A percentile compares a stretch with the other conserved stretches of the same genome.
Evolutionary conservation across 805 yeast genomes (phyloP).

Genomic region (Scheffersomyces lignosus): DNA sequence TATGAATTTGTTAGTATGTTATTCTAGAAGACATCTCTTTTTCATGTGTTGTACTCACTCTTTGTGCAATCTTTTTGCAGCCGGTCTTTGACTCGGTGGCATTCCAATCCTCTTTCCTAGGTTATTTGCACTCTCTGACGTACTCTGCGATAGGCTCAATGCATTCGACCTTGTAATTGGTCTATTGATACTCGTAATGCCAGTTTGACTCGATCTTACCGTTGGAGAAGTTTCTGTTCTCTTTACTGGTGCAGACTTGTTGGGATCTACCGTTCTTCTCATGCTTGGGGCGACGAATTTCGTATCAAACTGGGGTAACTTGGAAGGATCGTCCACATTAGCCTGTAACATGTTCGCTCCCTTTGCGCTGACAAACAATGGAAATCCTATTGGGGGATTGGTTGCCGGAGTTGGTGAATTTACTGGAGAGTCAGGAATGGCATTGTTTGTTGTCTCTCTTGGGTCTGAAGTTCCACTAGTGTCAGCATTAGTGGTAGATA

Average conservation of each 20-base stretch:
- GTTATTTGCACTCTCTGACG: slow-evolving; percentile 3
- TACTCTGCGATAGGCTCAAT: not conserved
- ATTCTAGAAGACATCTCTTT: too few species aligned
- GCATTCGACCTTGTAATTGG: slow-evolving; percentile 13
- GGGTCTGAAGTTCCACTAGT: slow-evolving; percentile 1
- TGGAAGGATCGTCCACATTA: slow-evolving; percentile 39
- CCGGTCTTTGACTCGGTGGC: slow-evolving; percentile 32
- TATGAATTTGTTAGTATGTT: too few species aligned
- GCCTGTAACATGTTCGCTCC: slow-evolving; percentile 58
- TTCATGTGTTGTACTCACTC: slow-evolving; percentile 9
- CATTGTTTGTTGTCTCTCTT: slow-evolving; percentile 1
- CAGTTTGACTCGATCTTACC: not conserved
- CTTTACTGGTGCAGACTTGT: slow-evolving; percentile 63
- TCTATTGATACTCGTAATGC: slow-evolving; percentile 3
- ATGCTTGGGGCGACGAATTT: slow-evolving; percentile 53
- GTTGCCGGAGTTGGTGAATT: not conserved
- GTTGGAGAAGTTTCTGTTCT: slow-evolving; percentile 19
- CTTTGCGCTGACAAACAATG: slow-evolving; percentile 61
- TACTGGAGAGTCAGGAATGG: not conserved
- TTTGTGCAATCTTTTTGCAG: slow-evolving; percentile 23
- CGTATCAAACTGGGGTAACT: slow-evolving; percentile 55
- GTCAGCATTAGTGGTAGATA: not conserved
- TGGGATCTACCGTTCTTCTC: slow-evolving; percentile 60
- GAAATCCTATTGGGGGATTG: slow-evolving; percentile 7
- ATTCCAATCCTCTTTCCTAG: slow-evolving; percentile 33